Base-by-base conservation (phyloP, 441 rosid species). In the Mallotus repandus region DNA sequence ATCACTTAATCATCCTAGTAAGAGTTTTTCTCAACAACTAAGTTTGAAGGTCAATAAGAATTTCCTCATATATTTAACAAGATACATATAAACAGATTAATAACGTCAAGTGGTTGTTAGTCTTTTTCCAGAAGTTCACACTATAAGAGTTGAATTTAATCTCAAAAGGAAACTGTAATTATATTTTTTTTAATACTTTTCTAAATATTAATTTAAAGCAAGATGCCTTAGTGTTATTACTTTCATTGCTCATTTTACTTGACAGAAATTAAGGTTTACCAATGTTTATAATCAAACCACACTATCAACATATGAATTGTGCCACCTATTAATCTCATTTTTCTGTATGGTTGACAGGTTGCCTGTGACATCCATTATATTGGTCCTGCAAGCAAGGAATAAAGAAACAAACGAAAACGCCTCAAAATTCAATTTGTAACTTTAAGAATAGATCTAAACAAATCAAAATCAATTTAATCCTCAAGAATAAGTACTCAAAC, bases 361-460 rank as follows among this genome's bases (percentile, higher is more conserved):
- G 32, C 53, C 67, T 62, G 85, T 83, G 48, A 86, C 79, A 63
- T 89, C 97, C 84, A 75, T 76, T 71, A 92, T 66, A 74, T 88
- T 87, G 64, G 85, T 88, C 88, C 98, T 92, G 84, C 74, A 81
- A 70, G 75, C 18, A 25, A 81, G 68, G 74, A 66, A 76, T n/a
- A 35, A 52, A 16, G 8, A 72, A 18, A 29, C 14, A 60, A 60
- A 60, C 22, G 5, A 61, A 64, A 41, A 46, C 35, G 35, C 45
- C 58, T 14, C 9, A 32, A 15, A 29, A 43, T 41, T 8, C n/a
- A 63, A 41, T 19, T 35, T 13, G 74, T 22, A 49, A 55, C 57
- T 13, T 59, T 48, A 78, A n/a, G n/a, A n/a, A n/a, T 66, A 81
- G 50, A 11, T 35, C 56, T 41, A 74, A 70, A 78, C 9, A 18